These are phyloP conservation scores for Penicillium occitanis DNA, from an alignment of 2,329 filamentous ascomycete genomes.

Conservation along the genomic window DNA sequence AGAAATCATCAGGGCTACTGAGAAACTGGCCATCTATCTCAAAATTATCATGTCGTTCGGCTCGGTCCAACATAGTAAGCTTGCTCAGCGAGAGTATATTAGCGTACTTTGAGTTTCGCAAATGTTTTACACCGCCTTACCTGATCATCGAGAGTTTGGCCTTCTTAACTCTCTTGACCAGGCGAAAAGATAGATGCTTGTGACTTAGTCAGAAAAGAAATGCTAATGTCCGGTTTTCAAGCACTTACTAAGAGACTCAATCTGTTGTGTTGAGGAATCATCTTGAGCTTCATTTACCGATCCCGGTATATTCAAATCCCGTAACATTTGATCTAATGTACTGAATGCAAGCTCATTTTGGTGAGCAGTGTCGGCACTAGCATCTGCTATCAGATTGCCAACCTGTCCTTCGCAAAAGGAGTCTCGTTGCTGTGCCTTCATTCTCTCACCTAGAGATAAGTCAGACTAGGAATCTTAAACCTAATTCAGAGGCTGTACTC, in stretches of 20 bases:
- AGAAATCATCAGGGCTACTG: constrained; percentile 1
- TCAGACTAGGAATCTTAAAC: neutral
- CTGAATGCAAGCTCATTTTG: neutral
- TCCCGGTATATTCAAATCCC: neutral
- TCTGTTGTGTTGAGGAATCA: neutral
- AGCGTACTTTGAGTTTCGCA: neutral
- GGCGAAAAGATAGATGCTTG: neutral
- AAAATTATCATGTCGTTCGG: neutral
- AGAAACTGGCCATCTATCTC: constrained; percentile 3
- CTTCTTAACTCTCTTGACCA: neutral
- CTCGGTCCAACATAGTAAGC: constrained; percentile 4
- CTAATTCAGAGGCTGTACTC: neutral
- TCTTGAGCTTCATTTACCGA: neutral
- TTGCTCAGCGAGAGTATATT: constrained; percentile 4
- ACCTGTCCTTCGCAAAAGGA: neutral
- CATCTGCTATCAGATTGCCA: neutral
- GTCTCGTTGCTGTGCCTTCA: neutral
- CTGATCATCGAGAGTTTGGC: neutral
- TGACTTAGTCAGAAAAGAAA: neutral
- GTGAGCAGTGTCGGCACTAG: neutral
- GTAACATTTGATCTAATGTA: neutral
- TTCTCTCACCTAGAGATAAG: neutral
- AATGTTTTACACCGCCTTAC: neutral
- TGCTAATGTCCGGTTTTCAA: neutral
- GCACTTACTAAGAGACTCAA: neutral